Percentiles rank a stretch among this genome's conserved stretches.
phyloP scores from a whole-genome alignment of 768 basidiomycete species.

The Amanita muscaria region DNA sequence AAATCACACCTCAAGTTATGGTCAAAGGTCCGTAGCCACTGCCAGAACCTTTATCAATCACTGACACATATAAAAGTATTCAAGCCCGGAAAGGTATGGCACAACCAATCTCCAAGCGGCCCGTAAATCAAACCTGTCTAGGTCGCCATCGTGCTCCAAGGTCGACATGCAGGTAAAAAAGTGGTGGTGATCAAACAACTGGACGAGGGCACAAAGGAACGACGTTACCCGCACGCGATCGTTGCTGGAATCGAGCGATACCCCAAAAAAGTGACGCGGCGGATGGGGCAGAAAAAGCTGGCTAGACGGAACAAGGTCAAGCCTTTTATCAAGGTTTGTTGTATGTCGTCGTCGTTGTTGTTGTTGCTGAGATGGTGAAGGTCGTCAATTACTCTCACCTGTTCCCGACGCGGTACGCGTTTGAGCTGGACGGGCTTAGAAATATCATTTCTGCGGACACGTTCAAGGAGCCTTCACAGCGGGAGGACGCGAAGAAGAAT shows the following conservation, averaged over 20 bases:
- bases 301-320: constrained; percentile 93
- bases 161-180: constrained; percentile 99
- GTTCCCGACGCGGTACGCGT: constrained; percentile 97
- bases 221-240: constrained; percentile 95
- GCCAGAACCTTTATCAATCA: constrained; percentile 14
- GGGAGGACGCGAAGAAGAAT: constrained; percentile 90
- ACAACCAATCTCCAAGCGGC: neutral
- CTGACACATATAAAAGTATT: constrained; percentile 48
- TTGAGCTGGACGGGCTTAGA: constrained; percentile 94
- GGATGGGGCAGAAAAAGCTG: constrained; percentile 93
- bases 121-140: constrained; percentile 28
- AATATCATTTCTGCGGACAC: constrained; percentile 76
- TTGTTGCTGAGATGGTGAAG: constrained; percentile 27
- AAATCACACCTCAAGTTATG: too few species aligned
- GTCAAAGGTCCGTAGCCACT: too few species aligned
- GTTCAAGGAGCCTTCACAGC: constrained; percentile 95
- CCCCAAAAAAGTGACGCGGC: constrained; percentile 92
- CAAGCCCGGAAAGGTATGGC: constrained; percentile 87
- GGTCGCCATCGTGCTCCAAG: constrained; percentile 97
- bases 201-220: constrained; percentile 95
- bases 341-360: neutral
- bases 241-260: constrained; percentile 98
- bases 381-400: constrained; percentile 97
- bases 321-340: constrained; percentile 95
- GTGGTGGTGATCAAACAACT: constrained; percentile 97